phyloP scores from a whole-genome alignment of 2,329 filamentous ascomycete genomes.

The Fusarium decemcellulare region DNA sequence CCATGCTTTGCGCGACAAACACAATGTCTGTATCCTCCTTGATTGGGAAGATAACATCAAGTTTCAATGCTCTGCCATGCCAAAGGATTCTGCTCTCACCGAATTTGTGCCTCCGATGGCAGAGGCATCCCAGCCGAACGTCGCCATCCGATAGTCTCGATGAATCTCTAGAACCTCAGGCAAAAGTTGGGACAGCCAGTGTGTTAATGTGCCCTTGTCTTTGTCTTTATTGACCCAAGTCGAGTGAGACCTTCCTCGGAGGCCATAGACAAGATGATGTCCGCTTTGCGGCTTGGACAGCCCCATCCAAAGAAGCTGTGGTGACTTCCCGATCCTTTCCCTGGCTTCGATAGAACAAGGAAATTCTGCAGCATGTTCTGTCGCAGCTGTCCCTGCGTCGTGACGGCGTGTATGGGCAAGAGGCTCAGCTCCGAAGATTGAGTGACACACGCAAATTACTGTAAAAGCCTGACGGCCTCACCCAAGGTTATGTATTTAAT shows the following conservation, averaged over 20 bases:
- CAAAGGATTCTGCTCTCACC: background rate
- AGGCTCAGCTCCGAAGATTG: background rate
- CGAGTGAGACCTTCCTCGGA: background rate
- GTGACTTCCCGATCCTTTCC: background rate
- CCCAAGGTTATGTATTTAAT: background rate
- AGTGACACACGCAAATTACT: background rate
- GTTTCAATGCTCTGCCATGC: background rate
- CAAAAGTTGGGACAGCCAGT: background rate
- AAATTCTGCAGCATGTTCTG: background rate
- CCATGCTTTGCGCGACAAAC: background rate
- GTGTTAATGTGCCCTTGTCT: background rate
- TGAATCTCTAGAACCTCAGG: background rate
- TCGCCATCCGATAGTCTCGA: background rate
- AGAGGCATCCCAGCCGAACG: background rate
- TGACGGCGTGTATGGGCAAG: background rate
- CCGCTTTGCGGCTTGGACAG: background rate
- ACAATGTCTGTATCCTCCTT: background rate
- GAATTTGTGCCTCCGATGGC: background rate
- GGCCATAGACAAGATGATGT: background rate
- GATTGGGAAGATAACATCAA: background rate
- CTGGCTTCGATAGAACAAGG: background rate
- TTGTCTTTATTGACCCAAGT: background rate
- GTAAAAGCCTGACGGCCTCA: background rate
- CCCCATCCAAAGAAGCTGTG: background rate
- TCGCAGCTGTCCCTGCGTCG: background rate